Percentiles rank a stretch among this genome's conserved stretches.
Conservation (phyloP, 768 basidiomycete genomes). For the Tremella fuciformis region DNA sequence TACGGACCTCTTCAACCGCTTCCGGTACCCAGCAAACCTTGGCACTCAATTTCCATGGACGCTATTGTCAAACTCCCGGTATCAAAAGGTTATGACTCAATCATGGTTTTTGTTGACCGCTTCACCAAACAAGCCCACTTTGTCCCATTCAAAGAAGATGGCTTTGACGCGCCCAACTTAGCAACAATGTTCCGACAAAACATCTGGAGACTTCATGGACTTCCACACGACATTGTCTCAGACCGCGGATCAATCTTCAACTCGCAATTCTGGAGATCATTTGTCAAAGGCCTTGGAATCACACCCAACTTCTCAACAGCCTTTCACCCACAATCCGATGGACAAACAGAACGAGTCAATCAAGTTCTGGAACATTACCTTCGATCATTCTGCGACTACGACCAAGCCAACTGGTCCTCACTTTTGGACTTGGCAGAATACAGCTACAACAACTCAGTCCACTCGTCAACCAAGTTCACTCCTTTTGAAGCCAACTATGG, state of each 20-base stretch:
- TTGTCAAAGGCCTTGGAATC: conserved; percentile 10
- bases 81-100: conserved; percentile 50
- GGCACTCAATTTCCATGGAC: conserved; percentile 54
- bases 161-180: not conserved
- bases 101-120: conserved; percentile 54
- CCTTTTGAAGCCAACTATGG: conserved; percentile 6
- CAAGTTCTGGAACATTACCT: conserved; percentile 52
- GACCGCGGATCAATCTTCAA: conserved; percentile 10
- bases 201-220: conserved; percentile 10
- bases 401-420: conserved; percentile 6
- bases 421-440: not conserved
- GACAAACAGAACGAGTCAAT: conserved; percentile 55
- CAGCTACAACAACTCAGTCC: conserved; percentile 8
- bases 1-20: conserved; percentile 51
- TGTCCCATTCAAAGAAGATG: conserved; percentile 47
- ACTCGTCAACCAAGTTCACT: conserved; percentile 3
- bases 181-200: conserved; percentile 5
- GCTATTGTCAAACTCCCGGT: conserved; percentile 51
- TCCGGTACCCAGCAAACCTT: conserved; percentile 42
- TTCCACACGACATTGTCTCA: conserved; percentile 11
- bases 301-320: conserved; percentile 52
- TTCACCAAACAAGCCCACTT: conserved; percentile 55
- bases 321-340: conserved; percentile 56
- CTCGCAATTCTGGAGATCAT: conserved; percentile 6
- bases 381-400: conserved; percentile 2